Percentiles rank a stretch among this genome's conserved stretches.
Conservation (phyloP, 176 grass and related monocot species). For the Tillandsia fasciculata region DNA sequence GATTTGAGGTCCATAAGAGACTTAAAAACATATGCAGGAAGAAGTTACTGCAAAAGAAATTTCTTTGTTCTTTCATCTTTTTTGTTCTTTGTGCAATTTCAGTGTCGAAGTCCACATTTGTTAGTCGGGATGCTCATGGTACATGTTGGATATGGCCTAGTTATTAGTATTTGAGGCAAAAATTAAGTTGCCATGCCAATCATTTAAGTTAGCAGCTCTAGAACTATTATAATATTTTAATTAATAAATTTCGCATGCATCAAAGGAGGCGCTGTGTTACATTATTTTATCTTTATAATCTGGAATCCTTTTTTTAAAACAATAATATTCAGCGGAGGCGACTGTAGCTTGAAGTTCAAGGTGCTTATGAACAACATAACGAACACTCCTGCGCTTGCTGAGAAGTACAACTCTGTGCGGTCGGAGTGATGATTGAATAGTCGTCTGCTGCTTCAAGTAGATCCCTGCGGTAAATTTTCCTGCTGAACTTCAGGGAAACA, state of each 20-base stretch:
- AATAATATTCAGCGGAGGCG: constrained; percentile 49
- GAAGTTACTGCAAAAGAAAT: too few relatives aligned
- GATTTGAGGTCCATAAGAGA: too few relatives aligned
- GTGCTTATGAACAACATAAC: constrained; percentile 77
- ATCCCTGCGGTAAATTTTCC: not conserved
- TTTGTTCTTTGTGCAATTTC: too few relatives aligned
- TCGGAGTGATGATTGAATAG: constrained; percentile 39
- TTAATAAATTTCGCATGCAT: not conserved
- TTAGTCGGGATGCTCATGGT: too few relatives aligned
- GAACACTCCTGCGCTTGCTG: constrained; percentile 42
- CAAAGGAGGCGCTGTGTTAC: not conserved
- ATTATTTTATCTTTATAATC: not conserved
- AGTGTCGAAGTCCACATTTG: too few relatives aligned
- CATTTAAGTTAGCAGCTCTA: too few relatives aligned
- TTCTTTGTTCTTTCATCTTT: too few relatives aligned
- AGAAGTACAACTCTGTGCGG: constrained; percentile 86
- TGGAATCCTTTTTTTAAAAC: constrained; percentile 1
- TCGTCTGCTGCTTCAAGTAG: not conserved
- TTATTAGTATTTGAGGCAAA: too few relatives aligned
- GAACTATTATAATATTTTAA: too few relatives aligned
- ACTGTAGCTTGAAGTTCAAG: constrained; percentile 92
- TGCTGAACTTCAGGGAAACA: not conserved
- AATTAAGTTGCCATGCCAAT: too few relatives aligned
- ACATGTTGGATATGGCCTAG: too few relatives aligned
- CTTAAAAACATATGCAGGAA: too few relatives aligned